Conservation (phyloP, 768 basidiomycete species). For the Hypholoma fasciculare region DNA sequence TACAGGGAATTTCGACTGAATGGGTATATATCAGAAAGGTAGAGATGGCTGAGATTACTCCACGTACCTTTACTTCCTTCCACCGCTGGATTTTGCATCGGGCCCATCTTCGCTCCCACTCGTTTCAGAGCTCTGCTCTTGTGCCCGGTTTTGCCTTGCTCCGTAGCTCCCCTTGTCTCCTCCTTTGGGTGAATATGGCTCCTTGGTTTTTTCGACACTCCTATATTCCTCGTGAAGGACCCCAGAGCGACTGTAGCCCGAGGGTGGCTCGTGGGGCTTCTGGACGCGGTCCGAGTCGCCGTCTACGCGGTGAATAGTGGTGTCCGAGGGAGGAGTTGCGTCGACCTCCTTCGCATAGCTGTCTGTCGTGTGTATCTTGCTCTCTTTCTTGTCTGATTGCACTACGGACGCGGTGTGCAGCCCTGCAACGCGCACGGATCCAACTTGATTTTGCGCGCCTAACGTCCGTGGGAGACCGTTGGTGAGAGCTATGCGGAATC, state of each 20-base stretch:
- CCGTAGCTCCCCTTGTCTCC: conserved; percentile 30
- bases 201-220: conserved; percentile 26
- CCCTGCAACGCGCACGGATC: background rate
- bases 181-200: conserved; percentile 30
- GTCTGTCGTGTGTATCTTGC: conserved; percentile 16
- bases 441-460: background rate
- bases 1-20: too few species aligned
- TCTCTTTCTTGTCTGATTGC: background rate
- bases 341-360: conserved; percentile 23
- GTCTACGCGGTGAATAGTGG: conserved; percentile 20
- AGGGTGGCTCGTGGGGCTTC: conserved; percentile 47
- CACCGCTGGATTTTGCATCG: conserved; percentile 33
- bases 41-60: background rate
- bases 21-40: too few species aligned
- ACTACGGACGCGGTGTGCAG: conserved; percentile 2
- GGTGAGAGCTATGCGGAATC: background rate
- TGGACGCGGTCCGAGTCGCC: conserved; percentile 17
- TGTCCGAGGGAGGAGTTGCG: conserved; percentile 13
- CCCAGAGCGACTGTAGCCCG: conserved; percentile 46
- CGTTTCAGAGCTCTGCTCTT: conserved; percentile 34
- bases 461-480: background rate
- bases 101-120: conserved; percentile 36
- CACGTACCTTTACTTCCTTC: conserved; percentile 20
- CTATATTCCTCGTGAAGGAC: conserved; percentile 36
- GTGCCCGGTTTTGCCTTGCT: conserved; percentile 22